Evolutionary conservation across 352 stramenopile genomes (phyloP).

Genomic region (Pythium pyrilobum): DNA sequence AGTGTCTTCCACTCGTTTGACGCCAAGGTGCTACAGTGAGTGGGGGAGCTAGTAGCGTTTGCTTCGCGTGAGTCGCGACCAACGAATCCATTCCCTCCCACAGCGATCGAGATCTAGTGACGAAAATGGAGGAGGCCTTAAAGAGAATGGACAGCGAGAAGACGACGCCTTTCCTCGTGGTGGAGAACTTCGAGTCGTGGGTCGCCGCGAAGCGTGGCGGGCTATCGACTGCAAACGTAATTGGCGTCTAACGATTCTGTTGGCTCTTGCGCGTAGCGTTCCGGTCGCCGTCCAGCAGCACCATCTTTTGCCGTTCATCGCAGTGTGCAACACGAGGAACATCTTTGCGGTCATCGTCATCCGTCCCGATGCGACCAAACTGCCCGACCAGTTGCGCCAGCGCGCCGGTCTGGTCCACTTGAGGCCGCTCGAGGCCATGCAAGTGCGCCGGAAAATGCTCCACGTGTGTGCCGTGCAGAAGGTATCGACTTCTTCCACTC

Average conservation of each 20-base stretch:
- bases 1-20: constrained; percentile 34
- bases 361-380: constrained; percentile 41
- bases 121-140: constrained; percentile 27
- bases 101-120: constrained; percentile 41
- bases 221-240: no score
- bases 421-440: constrained; percentile 24
- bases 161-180: constrained; percentile 31
- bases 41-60: no score
- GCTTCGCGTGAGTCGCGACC: no score
- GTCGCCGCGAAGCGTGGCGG: no score
- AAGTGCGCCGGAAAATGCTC: constrained; percentile 54
- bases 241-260: no score
- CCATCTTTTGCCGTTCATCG: constrained; percentile 42
- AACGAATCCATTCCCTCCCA: not conserved
- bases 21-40: constrained; percentile 33
- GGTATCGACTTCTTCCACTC: constrained; percentile 17
- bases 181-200: constrained; percentile 64
- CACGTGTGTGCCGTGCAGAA: constrained; percentile 37
- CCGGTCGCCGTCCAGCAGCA: constrained; percentile 43
- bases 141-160: constrained; percentile 23
- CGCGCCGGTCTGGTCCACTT: constrained; percentile 36
- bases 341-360: constrained; percentile 56
- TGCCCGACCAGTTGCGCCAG: constrained; percentile 57
- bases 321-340: constrained; percentile 39
- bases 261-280: constrained; percentile 22